phyloP scores from a whole-genome alignment of 2,329 filamentous ascomycete species.

The Alternaria sp. region DNA sequence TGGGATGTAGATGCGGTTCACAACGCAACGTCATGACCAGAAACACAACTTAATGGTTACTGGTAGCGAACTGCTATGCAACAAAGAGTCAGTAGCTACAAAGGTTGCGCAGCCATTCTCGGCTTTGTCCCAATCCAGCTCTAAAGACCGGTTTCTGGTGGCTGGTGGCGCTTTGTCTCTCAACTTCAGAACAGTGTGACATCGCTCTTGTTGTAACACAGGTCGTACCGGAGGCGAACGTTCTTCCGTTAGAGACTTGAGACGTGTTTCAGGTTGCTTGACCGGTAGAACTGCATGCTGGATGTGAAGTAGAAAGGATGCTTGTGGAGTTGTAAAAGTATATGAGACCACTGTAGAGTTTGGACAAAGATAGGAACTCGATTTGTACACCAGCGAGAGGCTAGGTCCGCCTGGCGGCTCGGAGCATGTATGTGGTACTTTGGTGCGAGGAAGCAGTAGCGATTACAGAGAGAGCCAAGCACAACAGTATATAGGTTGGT shows the following conservation, averaged over 20 bases:
- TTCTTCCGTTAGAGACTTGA: neutral
- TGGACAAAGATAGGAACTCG: neutral
- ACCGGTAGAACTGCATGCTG: neutral
- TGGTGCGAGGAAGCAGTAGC: too few relatives aligned
- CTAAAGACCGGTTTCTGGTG: neutral
- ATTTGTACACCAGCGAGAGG: too few relatives aligned
- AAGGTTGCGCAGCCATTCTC: neutral
- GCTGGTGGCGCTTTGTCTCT: conserved; percentile 1
- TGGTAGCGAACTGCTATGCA: neutral
- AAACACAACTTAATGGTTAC: neutral
- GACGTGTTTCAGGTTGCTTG: neutral
- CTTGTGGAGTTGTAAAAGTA: conserved; percentile 13
- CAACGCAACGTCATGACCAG: neutral
- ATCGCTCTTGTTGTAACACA: conserved; percentile 25
- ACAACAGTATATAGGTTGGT: too few relatives aligned
- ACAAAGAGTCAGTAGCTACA: neutral
- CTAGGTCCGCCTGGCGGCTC: neutral
- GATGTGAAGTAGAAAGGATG: neutral
- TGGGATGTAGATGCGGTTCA: too few relatives aligned
- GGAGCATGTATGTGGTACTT: too few relatives aligned
- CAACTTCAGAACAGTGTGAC: neutral
- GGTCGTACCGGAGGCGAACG: neutral
- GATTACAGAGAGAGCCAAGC: too few relatives aligned
- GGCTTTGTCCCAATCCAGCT: neutral
- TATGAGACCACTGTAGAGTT: neutral